Base-by-base conservation (phyloP, 208 protist genomes). In the Blastocrithidia nonstop region DNA sequence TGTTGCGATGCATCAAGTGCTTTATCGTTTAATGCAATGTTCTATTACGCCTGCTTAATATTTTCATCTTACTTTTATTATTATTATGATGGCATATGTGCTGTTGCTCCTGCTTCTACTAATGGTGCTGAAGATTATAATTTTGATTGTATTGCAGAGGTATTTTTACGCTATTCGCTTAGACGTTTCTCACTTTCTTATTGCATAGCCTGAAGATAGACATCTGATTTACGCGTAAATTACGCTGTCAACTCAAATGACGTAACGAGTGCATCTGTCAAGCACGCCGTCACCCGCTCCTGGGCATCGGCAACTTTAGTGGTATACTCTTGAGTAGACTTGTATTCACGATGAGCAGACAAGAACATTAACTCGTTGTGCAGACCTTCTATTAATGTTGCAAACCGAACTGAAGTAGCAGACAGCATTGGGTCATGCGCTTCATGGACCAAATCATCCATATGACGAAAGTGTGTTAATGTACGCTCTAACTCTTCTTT, bases 311-410 rank as follows among this genome's bases (percentile, higher is more conserved):
- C 64, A n/a, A 87, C 50, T 19, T 68, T 68, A 33, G 58, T 61
- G 21, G 74, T 69, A 57, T 91, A 91, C 40, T 50, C 46, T 41
- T 72, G 69, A n/a, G 77, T 66, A 7, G 81, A 91, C 47, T 87
- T 77, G 51, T 83, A 82, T 28, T 72, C 55, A 7, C 57, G 32
- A 46, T 86, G 71, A 15, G 57, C 49, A 9, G 59, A 66, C 7
- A 91, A 57, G 32, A 87, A 91, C 28, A 71, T 45, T 71, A 85
- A 83, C 44, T 87, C 78, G 39, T 61, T 69, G 7, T 72, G 61
- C 42, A 92, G 56, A 23, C 87, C 78, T 59, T 92, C 72, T 31
- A 88, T 37, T 43, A 92, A 71, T 23, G 44, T 42, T 3, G 70
- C 61, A 41, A 85, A 88, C 41, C 75, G 68, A 27, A 57, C 15